phyloP scores from a whole-genome alignment of 2,329 filamentous ascomycete species.

The Sclerotinia spermophila region DNA sequence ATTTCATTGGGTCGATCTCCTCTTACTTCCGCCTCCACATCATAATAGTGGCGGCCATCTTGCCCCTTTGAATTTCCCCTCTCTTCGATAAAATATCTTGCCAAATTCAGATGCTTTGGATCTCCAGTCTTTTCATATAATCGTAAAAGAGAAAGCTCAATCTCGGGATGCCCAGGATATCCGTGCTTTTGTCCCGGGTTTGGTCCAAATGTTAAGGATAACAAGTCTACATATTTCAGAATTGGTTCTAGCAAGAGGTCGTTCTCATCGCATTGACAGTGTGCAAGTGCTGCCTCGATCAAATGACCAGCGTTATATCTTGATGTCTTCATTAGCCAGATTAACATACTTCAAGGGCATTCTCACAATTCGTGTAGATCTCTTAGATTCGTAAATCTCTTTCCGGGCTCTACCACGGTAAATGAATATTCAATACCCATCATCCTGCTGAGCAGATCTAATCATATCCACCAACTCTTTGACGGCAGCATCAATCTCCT shows the following conservation, averaged over 20 bases:
- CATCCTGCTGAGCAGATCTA: constrained; percentile 50
- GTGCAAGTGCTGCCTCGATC: constrained; percentile 57
- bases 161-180: constrained; percentile 58
- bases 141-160: constrained; percentile 48
- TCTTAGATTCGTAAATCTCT: constrained; percentile 54
- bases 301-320: constrained; percentile 60
- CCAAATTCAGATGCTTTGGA: constrained; percentile 44
- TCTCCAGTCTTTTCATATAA: constrained; percentile 43
- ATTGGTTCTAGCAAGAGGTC: constrained; percentile 50
- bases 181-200: constrained; percentile 49
- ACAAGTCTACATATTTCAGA: constrained; percentile 51
- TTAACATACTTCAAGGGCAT: constrained; percentile 24
- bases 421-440: constrained; percentile 64
- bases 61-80: constrained; percentile 51
- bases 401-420: constrained; percentile 53
- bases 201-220: constrained; percentile 51
- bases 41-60: constrained; percentile 51
- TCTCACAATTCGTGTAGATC: constrained; percentile 58
- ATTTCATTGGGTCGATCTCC: constrained; percentile 48
- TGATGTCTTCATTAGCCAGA: neutral
- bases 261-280: constrained; percentile 51
- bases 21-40: constrained; percentile 49
- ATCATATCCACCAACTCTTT: constrained; percentile 58
- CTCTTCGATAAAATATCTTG: constrained; percentile 53
- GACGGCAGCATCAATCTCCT: constrained; percentile 48